Percentiles rank a stretch among this genome's conserved stretches.
Evolutionary conservation across 306 rosid genomes (phyloP).

Genomic region (Cucumis cinereus): DNA sequence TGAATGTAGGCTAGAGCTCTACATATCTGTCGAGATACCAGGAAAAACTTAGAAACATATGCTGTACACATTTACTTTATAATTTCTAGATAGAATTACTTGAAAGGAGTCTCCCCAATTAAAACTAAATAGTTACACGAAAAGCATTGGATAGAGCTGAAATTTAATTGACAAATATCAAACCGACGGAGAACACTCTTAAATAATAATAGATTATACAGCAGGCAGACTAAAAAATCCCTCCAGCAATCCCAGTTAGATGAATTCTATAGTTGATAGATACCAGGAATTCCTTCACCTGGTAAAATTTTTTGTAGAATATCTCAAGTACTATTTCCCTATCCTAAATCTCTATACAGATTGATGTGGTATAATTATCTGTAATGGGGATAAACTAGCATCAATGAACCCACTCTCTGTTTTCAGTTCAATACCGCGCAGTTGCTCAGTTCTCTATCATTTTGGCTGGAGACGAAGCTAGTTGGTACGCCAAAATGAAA

Average conservation of each 20-base stretch:
- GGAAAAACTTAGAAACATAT: not conserved
- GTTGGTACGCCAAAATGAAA: not conserved
- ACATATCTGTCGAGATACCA: conserved; percentile 35
- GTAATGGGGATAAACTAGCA: not conserved
- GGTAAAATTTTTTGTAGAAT: not conserved
- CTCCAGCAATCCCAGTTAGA: not conserved
- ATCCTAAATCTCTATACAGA: not conserved
- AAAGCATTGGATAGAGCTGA: not conserved
- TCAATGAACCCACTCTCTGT: not conserved
- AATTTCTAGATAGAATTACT: not conserved
- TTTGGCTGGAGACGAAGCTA: not conserved
- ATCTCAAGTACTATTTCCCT: not conserved
- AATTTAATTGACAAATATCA: not conserved
- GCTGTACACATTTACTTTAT: not conserved
- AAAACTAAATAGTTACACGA: not conserved
- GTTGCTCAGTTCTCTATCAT: not conserved
- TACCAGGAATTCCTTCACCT: not conserved
- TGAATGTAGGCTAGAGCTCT: conserved; percentile 66
- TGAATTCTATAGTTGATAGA: not conserved
- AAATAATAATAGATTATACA: not conserved
- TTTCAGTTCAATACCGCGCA: not conserved
- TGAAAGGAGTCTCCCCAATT: not conserved
- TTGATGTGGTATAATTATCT: not conserved
- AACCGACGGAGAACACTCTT: not conserved
- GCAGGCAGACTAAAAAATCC: not conserved